Percentiles rank a stretch among this genome's conserved stretches.
Conservation (phyloP, 352 stramenopile genomes). For the Pythium scleroteichum region DNA sequence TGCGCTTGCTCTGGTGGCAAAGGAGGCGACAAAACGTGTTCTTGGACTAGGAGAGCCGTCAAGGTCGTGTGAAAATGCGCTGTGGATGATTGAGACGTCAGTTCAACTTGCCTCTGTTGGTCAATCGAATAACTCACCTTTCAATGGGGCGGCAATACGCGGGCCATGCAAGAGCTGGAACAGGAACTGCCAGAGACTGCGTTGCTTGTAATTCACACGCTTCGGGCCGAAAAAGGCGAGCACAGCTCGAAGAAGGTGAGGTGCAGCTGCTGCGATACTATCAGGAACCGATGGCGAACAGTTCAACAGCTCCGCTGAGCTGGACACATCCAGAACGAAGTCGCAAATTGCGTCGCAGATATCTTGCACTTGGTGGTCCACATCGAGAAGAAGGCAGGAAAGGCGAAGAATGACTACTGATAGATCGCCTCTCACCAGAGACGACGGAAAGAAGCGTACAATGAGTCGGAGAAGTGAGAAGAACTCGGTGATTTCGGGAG, state of each 20-base stretch:
- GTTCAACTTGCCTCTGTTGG: no score
- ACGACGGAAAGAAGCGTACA: conserved; percentile 44
- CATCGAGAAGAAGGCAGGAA: conserved; percentile 46
- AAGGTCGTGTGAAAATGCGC: conserved; percentile 49
- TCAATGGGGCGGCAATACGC: conserved; percentile 36
- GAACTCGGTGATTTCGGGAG: conserved; percentile 54
- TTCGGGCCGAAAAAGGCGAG: conserved; percentile 53
- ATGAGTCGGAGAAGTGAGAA: conserved; percentile 43
- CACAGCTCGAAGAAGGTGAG: conserved; percentile 39
- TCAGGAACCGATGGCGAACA: conserved; percentile 3
- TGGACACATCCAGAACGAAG: conserved; percentile 49
- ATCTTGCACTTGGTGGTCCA: conserved; percentile 68
- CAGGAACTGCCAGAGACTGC: conserved; percentile 69
- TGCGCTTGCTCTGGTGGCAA: conserved; percentile 38
- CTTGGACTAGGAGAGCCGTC: conserved; percentile 26
- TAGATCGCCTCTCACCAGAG: conserved; percentile 22
- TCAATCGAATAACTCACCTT: conserved; percentile 17
- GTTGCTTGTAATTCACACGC: conserved; percentile 46
- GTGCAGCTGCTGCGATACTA: conserved; percentile 4
- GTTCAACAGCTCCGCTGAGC: conserved; percentile 6
- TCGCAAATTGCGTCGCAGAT: conserved; percentile 68
- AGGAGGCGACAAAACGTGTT: conserved; percentile 32
- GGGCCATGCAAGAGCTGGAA: conserved; percentile 71
- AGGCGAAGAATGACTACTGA: conserved; percentile 45
- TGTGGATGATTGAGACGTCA: conserved; percentile 12